Conservation (phyloP, 2,329 filamentous ascomycete species). For the Dendrostoma leiphaemia region DNA sequence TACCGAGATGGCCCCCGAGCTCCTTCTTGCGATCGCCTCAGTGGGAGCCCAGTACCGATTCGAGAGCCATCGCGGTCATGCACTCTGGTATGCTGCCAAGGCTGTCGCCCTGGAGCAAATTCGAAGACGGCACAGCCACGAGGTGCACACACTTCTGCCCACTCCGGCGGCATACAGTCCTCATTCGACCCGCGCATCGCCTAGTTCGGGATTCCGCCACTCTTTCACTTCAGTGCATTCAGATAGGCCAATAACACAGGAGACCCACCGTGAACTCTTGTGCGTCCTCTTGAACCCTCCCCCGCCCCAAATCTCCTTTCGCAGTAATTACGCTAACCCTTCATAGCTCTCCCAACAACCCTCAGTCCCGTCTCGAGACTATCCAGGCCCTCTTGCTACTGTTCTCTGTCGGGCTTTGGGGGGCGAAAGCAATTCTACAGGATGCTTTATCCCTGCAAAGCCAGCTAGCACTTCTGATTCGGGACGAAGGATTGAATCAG, state of each 20-base stretch:
- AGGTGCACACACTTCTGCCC: slow-evolving; percentile 55
- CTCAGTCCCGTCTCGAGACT: slow-evolving; percentile 60
- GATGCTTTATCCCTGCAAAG: slow-evolving; percentile 61
- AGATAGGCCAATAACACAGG: slow-evolving; percentile 55
- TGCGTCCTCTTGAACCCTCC: slow-evolving; percentile 34
- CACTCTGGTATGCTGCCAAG: slow-evolving; percentile 60
- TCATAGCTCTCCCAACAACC: slow-evolving; percentile 55
- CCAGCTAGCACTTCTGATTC: slow-evolving; percentile 54
- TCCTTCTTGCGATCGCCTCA: slow-evolving; percentile 65
- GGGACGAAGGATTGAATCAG: slow-evolving; percentile 54
- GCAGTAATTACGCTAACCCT: slow-evolving; percentile 14
- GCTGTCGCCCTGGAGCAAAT: slow-evolving; percentile 59
- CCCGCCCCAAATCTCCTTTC: not conserved
- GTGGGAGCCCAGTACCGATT: slow-evolving; percentile 67
- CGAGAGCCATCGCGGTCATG: slow-evolving; percentile 57
- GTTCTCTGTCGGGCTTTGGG: slow-evolving; percentile 61
- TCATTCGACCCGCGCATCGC: slow-evolving; percentile 58
- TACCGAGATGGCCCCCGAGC: slow-evolving; percentile 63
- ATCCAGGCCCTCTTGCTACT: slow-evolving; percentile 63
- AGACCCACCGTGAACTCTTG: slow-evolving; percentile 59
- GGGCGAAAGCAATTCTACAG: slow-evolving; percentile 57
- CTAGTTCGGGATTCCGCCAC: slow-evolving; percentile 55
- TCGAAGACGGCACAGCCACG: slow-evolving; percentile 53
- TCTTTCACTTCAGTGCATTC: slow-evolving; percentile 59
- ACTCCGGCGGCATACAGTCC: slow-evolving; percentile 58